Evolutionary conservation across 148 eudicot genomes (phyloP).

Genomic region (Spergularia marina): DNA sequence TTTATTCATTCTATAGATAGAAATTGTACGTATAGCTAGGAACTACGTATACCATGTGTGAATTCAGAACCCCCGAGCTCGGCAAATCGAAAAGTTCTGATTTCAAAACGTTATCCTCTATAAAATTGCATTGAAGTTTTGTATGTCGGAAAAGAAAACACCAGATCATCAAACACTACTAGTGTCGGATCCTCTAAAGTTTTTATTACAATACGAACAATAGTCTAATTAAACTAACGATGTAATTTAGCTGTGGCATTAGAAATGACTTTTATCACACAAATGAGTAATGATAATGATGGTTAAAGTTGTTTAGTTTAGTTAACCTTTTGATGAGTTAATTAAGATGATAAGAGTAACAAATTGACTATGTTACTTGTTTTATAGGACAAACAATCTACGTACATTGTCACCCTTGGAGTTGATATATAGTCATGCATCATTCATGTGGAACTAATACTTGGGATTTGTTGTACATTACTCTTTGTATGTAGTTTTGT

Average conservation of each 20-base stretch:
- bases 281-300: background rate
- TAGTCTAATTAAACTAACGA: too few relatives aligned
- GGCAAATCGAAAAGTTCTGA: background rate
- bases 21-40: background rate
- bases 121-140: too few relatives aligned
- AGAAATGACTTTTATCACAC: background rate
- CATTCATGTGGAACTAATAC: slow-evolving; percentile 20
- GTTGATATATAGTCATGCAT: slow-evolving; percentile 30
- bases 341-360: background rate
- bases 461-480: slow-evolving; percentile 19
- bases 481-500: slow-evolving; percentile 7
- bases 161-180: too few relatives aligned
- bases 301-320: background rate
- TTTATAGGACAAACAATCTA: slow-evolving; percentile 8
- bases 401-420: slow-evolving; percentile 17
- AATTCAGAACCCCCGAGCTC: background rate
- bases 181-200: too few relatives aligned
- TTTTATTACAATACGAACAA: too few relatives aligned
- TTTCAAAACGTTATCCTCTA: too few relatives aligned
- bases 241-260: too few relatives aligned
- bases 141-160: too few relatives aligned
- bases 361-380: slow-evolving; percentile 12
- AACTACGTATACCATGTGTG: slow-evolving; percentile 24
- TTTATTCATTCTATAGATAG: slow-evolving; percentile 18
- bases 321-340: background rate